A percentile compares a stretch with the other conserved stretches of the same genome.
These are phyloP conservation scores for Escallonia herrerae DNA, from an alignment of 129 eudicot genomes.

Conservation along the genomic window DNA sequence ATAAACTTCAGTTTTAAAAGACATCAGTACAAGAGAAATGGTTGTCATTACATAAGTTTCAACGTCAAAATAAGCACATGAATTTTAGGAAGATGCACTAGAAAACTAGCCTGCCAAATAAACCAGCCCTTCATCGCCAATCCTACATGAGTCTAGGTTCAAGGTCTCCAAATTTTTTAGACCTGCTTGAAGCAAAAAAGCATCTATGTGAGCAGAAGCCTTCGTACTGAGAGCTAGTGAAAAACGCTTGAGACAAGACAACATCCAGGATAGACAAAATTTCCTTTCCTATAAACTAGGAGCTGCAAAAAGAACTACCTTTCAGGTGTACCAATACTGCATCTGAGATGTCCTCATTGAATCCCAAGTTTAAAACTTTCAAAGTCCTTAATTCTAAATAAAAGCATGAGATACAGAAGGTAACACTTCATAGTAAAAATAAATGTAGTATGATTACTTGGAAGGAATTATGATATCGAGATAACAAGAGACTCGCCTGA, in stretches of 20 bases:
- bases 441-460: neutral
- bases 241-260: too few relatives aligned
- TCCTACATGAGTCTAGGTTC: slow-evolving; percentile 87
- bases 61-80: too few relatives aligned
- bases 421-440: neutral
- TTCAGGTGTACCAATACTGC: slow-evolving; percentile 67
- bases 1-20: too few relatives aligned
- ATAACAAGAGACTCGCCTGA: slow-evolving; percentile 44
- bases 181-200: slow-evolving; percentile 32
- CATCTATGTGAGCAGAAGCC: neutral
- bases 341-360: slow-evolving; percentile 77
- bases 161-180: slow-evolving; percentile 71
- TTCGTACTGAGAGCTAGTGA: neutral
- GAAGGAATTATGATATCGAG: neutral
- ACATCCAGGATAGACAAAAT: too few relatives aligned
- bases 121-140: slow-evolving; percentile 65
- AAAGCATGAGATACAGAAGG: neutral
- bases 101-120: slow-evolving; percentile 59
- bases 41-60: too few relatives aligned
- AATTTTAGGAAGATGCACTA: neutral
- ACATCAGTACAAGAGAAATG: too few relatives aligned
- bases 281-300: too few relatives aligned
- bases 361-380: slow-evolving; percentile 85
- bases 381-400: slow-evolving; percentile 50
- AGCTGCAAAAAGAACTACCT: slow-evolving; percentile 32